Conservation (phyloP, 2,329 filamentous ascomycete genomes). For the Exophiala sideris region DNA sequence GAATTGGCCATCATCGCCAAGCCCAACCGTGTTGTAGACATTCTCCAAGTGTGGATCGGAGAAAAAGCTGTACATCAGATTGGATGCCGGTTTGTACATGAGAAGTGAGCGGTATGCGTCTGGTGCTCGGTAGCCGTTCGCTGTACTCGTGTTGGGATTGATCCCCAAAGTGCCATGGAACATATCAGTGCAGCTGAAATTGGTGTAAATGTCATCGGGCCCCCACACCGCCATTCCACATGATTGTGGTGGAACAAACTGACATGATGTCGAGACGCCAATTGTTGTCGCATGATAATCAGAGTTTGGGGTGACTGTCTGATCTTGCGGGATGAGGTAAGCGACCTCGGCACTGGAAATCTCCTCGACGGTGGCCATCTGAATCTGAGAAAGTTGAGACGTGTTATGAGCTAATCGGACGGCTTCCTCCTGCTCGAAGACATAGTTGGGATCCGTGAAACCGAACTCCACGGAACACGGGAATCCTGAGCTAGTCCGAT, state of each 20-base stretch:
- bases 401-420: slow-evolving; percentile 12
- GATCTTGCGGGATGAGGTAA: slow-evolving; percentile 9
- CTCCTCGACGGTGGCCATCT: background rate
- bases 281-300: slow-evolving; percentile 19
- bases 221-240: slow-evolving; percentile 16
- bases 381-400: slow-evolving; percentile 9
- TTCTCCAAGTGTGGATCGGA: slow-evolving; percentile 10
- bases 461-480: slow-evolving; percentile 12
- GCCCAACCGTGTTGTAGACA: slow-evolving; percentile 19
- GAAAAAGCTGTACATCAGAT: slow-evolving; percentile 17
- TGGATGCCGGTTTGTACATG: slow-evolving; percentile 10
- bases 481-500: slow-evolving; percentile 13
- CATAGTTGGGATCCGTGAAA: slow-evolving; percentile 1
- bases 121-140: background rate
- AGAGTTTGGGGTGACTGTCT: background rate
- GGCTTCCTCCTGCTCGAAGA: slow-evolving; percentile 8
- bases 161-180: slow-evolving; percentile 19
- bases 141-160: slow-evolving; percentile 3
- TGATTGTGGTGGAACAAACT: slow-evolving; percentile 3
- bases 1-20: slow-evolving; percentile 3
- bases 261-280: slow-evolving; percentile 16
- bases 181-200: slow-evolving; percentile 18
- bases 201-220: slow-evolving; percentile 2
- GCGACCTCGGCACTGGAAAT: background rate
- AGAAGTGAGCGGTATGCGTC: slow-evolving; percentile 18